These are phyloP conservation scores for Melaleuca quinquenervia DNA, from an alignment of 345 rosid genomes.

Conservation along the genomic window DNA sequence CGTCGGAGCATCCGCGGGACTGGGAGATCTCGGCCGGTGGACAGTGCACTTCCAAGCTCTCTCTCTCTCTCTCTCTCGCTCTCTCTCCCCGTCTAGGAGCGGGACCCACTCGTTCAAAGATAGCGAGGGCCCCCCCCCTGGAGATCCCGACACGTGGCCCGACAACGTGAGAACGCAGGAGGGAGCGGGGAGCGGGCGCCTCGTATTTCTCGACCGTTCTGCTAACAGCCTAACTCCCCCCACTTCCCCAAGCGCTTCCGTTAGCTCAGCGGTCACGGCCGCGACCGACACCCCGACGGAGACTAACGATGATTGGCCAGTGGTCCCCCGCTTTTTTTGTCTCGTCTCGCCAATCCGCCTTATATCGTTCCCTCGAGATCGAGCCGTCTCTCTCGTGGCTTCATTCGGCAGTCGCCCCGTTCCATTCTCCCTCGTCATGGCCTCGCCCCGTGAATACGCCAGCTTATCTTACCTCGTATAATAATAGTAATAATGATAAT, in stretches of 20 bases:
- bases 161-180: background rate
- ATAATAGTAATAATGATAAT: too few species aligned
- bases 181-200: background rate
- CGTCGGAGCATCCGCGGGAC: background rate
- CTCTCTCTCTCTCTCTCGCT: background rate
- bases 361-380: background rate
- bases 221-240: background rate
- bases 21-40: background rate
- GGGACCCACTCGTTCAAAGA: background rate
- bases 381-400: background rate
- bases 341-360: background rate
- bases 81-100: background rate
- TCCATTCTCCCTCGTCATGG: background rate
- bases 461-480: background rate
- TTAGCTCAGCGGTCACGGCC: conserved; percentile 11
- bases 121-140: background rate
- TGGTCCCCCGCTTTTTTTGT: background rate
- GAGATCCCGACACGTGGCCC: conserved; percentile 8
- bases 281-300: conserved; percentile 23
- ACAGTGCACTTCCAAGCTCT: background rate
- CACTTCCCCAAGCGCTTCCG: background rate
- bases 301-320: background rate
- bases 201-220: conserved; percentile 9
- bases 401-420: background rate
- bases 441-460: background rate